Conservation (phyloP, 805 yeast species). For the Blastobotrys peoriensis region DNA sequence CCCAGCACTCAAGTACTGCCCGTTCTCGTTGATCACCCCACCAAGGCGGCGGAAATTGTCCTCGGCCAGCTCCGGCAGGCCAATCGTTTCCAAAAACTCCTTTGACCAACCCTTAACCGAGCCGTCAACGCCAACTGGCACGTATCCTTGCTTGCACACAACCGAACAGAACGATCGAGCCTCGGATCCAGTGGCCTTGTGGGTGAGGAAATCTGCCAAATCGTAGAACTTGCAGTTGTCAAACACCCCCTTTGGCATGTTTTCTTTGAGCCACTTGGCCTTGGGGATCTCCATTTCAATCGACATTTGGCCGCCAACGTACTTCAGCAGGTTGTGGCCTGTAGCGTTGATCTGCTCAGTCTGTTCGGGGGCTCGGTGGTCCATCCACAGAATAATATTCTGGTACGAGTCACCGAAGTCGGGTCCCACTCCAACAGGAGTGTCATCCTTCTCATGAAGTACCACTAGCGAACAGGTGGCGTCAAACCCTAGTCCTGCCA, state of each 20-base stretch:
- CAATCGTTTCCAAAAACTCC: conserved; percentile 64
- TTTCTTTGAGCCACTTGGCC: conserved; percentile 89
- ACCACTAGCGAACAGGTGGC: conserved; percentile 96
- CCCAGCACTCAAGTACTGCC: conserved; percentile 79
- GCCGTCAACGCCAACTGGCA: conserved; percentile 87
- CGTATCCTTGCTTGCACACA: conserved; percentile 92
- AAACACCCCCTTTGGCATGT: conserved; percentile 61
- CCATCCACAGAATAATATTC: conserved; percentile 96
- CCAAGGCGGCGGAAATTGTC: conserved; percentile 77
- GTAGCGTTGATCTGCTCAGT: conserved; percentile 78
- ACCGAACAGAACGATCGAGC: conserved; percentile 85
- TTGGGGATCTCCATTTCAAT: conserved; percentile 98
- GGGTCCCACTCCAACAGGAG: conserved; percentile 88
- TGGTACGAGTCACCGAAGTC: conserved; percentile 67
- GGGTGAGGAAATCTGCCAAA: conserved; percentile 85
- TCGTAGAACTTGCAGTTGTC: conserved; percentile 74
- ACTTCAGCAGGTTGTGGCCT: conserved; percentile 70
- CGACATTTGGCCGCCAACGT: conserved; percentile 97
- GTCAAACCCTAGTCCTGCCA: conserved; percentile 90
- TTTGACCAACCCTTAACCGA: conserved; percentile 84
- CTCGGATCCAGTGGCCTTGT: conserved; percentile 81
- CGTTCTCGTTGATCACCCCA: conserved; percentile 70
- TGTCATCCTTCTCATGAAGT: conserved; percentile 54
- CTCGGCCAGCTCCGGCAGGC: conserved; percentile 68
- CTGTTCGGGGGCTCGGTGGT: conserved; percentile 84